Conservation (phyloP, 352 stramenopile genomes). For the Blastocystis sp. region DNA sequence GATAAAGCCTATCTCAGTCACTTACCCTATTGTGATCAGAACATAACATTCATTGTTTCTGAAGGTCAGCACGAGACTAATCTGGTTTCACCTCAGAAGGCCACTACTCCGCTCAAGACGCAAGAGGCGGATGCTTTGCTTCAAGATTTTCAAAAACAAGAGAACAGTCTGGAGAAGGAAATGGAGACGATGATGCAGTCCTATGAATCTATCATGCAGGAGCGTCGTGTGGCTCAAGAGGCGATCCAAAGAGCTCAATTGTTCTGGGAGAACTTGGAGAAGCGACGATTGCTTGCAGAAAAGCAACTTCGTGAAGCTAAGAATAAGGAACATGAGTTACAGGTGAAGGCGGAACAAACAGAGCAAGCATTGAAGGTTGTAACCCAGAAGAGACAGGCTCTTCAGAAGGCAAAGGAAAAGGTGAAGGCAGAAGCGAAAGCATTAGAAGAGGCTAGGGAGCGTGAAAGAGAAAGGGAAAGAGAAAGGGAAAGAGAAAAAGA, state of each 20-base stretch:
- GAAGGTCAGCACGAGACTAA: not conserved
- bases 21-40: not conserved
- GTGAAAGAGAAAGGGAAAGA: too few relatives aligned
- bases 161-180: not conserved
- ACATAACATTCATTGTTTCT: not conserved
- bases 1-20: not conserved
- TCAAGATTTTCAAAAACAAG: not conserved
- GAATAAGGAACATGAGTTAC: not conserved
- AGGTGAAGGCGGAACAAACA: not conserved
- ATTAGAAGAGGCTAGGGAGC: too few relatives aligned
- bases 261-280: not conserved
- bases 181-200: not conserved
- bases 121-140: not conserved
- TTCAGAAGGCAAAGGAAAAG: not conserved
- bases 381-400: not conserved
- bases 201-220: not conserved
- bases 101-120: too few relatives aligned
- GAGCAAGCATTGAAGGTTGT: not conserved
- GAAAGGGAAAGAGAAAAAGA: too few relatives aligned
- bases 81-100: too few relatives aligned
- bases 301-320: not conserved
- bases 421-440: too few relatives aligned
- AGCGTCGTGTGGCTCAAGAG: not conserved
- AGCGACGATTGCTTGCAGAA: not conserved
- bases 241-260: not conserved